Percentiles rank a stretch among this genome's conserved stretches.
phyloP scores from a whole-genome alignment of 805 yeast species.

The Metschnikowia koreensis region DNA sequence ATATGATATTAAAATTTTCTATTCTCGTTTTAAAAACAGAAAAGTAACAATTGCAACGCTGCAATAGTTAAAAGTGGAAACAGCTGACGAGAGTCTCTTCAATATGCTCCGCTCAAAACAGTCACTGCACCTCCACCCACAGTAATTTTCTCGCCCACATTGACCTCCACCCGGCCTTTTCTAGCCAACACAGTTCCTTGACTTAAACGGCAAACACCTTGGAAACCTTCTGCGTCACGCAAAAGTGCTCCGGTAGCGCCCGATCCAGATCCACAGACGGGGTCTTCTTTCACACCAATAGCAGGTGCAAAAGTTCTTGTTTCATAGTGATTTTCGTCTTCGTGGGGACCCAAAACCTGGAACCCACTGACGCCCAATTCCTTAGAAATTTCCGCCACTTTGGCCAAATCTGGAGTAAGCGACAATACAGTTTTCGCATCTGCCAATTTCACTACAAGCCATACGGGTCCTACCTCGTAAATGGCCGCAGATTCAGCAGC shows the following conservation, averaged over 20 bases:
- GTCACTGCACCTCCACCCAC: slow-evolving; percentile 45
- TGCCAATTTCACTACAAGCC: slow-evolving; percentile 40
- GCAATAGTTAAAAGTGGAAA: not conserved
- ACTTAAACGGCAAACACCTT: slow-evolving; percentile 7
- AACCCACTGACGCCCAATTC: slow-evolving; percentile 31
- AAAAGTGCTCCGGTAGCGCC: slow-evolving; percentile 29
- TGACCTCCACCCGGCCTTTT: slow-evolving; percentile 33
- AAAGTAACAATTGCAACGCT: not conserved
- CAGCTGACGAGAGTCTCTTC: not conserved
- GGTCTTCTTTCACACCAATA: slow-evolving; percentile 45
- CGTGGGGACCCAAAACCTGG: slow-evolving; percentile 36
- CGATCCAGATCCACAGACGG: slow-evolving; percentile 54
- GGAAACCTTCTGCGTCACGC: slow-evolving; percentile 9
- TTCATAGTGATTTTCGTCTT: slow-evolving; percentile 20
- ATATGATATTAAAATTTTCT: too few species aligned
- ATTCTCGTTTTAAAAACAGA: too few species aligned
- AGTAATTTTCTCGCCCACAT: slow-evolving; percentile 16
- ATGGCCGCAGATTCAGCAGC: slow-evolving; percentile 23
- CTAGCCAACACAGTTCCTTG: slow-evolving; percentile 34
- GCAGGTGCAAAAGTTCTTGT: slow-evolving; percentile 46
- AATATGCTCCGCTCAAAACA: slow-evolving; percentile 31
- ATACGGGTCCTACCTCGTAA: slow-evolving; percentile 46
- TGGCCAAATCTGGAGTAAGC: slow-evolving; percentile 29
- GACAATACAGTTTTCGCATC: slow-evolving; percentile 31
- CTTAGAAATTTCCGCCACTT: slow-evolving; percentile 19